These are phyloP conservation scores for Kwoniella dejecticola DNA, from an alignment of 768 basidiomycete genomes.

Conservation along the genomic window DNA sequence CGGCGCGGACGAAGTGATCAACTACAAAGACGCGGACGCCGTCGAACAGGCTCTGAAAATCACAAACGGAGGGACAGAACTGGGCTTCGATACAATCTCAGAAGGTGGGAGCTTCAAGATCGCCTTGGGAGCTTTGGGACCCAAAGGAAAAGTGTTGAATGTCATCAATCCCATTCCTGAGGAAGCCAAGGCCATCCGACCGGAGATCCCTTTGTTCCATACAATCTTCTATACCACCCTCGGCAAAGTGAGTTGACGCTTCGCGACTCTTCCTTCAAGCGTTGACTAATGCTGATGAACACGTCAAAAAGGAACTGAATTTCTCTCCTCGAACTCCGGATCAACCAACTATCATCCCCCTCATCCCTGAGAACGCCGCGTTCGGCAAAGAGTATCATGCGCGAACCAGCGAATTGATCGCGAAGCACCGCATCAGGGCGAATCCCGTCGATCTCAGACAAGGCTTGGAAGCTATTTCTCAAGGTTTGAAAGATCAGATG, in stretches of 20 bases:
- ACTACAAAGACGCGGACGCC: conserved; percentile 53
- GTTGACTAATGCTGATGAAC: background rate
- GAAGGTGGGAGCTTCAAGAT: conserved; percentile 34
- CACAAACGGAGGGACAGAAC: conserved; percentile 31
- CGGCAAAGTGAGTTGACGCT: conserved; percentile 32
- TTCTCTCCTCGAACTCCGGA: conserved; percentile 25
- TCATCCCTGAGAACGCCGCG: conserved; percentile 27
- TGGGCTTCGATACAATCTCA: conserved; percentile 41
- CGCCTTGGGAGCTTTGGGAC: conserved; percentile 27
- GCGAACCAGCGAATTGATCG: conserved; percentile 27
- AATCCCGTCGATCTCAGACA: conserved; percentile 45
- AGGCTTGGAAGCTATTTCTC: conserved; percentile 46
- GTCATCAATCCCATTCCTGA: conserved; percentile 26
- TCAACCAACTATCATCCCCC: conserved; percentile 19
- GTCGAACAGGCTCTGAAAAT: conserved; percentile 39
- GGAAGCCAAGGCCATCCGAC: conserved; percentile 17
- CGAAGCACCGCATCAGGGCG: conserved; percentile 35
- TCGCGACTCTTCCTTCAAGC: background rate
- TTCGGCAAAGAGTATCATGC: conserved; percentile 26
- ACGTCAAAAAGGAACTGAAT: conserved; percentile 37
- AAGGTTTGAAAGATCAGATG: conserved; percentile 36
- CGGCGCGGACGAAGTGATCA: conserved; percentile 58
- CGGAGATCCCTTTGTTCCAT: conserved; percentile 35
- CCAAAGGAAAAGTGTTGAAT: conserved; percentile 34
- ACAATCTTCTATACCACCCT: conserved; percentile 39